Base-by-base conservation (phyloP, 306 rosid species). In the Acacia melanoxylon region DNA sequence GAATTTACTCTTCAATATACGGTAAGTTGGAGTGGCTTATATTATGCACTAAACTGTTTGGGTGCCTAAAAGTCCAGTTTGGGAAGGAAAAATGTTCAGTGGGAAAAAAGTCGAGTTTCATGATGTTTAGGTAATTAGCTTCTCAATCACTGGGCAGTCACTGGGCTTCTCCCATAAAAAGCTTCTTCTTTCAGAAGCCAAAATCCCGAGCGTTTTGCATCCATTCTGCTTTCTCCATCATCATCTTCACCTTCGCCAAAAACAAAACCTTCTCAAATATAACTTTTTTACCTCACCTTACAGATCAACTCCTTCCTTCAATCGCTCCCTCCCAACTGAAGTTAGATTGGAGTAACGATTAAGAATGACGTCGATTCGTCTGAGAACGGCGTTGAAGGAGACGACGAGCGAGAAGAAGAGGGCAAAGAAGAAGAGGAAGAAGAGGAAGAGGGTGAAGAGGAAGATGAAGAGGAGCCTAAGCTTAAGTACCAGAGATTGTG, bases 401-500 rank as follows among this genome's bases (percentile, higher is more conserved):
- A 91, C 69, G 94, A 93, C 17, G 96, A 93, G 88, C 88, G 91
- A 75, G 96, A 91, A 76, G 97, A 89, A 9, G 97, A 83, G 17
- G 89, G 81, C 1, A 91, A 89, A 2, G 83, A 81, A 1, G 94
- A 88, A 1, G 92, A 85, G 1, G 95, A 81, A 0, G 92, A 88
- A 2, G 92, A 87, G 1, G 94, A 89, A 0, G 92, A 87, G 0
- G 92, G 49, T 0, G 93, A 74, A 1, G 92, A 81, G 0, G 89
- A 78, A 0, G 89, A 85, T 0, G 92, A 93, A 75, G 96, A 90
- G 71, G 96, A 93, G 76, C 96, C 98, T 11, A 86, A 90, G 88
- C 98, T 91, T 54, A 93, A 93, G 93, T 93, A 93, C 79, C 94
- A 93, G 88, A 82, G 98, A 83, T 86, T 93, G 88, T 97, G 98